Evolutionary conservation across 176 grass and related monocot species (phyloP).

Genomic region (Canna indica): DNA sequence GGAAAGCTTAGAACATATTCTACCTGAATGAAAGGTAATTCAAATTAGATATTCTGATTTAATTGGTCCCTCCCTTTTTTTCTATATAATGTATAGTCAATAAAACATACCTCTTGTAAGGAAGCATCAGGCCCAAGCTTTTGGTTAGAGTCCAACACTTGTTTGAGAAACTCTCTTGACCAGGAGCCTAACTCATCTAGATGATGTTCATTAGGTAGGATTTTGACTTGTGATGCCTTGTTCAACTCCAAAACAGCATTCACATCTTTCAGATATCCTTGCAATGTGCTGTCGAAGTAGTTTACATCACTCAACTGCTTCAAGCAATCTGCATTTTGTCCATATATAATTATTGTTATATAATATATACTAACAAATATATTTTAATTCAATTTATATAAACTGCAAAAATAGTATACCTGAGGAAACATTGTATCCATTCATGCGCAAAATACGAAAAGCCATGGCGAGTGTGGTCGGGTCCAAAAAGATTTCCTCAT

Average conservation of each 20-base stretch:
- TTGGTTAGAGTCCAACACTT: slow-evolving; percentile 21
- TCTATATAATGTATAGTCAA: too few species aligned
- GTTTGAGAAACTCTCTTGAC: slow-evolving; percentile 47
- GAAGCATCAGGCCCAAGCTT: background rate
- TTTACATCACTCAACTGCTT: slow-evolving; percentile 28
- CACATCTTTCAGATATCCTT: slow-evolving; percentile 65
- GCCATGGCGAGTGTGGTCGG: slow-evolving; percentile 53
- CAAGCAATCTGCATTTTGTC: slow-evolving; percentile 47
- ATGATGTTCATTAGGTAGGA: slow-evolving; percentile 36
- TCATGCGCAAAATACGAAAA: slow-evolving; percentile 59
- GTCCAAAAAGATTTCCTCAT: slow-evolving; percentile 48
- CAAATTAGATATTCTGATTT: too few species aligned
- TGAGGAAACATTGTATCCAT: slow-evolving; percentile 68
- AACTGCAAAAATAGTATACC: too few species aligned
- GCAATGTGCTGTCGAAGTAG: slow-evolving; percentile 40
- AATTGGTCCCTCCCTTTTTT: too few species aligned
- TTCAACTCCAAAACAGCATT: slow-evolving; percentile 59
- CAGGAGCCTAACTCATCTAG: slow-evolving; percentile 54
- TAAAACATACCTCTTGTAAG: slow-evolving; percentile 46
- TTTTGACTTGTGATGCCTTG: slow-evolving; percentile 57
- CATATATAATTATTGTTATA: background rate
- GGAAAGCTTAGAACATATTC: slow-evolving; percentile 51
- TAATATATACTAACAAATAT: background rate
- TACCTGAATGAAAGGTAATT: slow-evolving; percentile 34
- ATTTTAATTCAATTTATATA: too few species aligned